These are phyloP conservation scores for Cadophora sp. DNA, from an alignment of 2,329 filamentous ascomycete genomes.

Conservation along the genomic window DNA sequence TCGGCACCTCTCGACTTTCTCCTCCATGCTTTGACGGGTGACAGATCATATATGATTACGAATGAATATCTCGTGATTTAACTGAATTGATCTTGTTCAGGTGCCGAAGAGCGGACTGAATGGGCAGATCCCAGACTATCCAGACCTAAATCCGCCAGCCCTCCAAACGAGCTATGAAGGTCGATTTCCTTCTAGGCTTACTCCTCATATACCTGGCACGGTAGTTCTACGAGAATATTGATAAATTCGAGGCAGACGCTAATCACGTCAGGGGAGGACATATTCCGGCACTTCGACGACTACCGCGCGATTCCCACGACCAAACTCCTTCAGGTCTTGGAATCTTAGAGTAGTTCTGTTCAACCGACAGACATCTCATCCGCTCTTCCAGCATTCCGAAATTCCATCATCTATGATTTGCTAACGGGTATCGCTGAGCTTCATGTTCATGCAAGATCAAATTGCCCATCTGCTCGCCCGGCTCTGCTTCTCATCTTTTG, in stretches of 20 bases:
- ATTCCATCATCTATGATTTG: background rate
- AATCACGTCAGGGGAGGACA: background rate
- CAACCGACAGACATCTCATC: background rate
- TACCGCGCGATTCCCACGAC: background rate
- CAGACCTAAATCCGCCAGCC: background rate
- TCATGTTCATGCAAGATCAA: too few relatives aligned
- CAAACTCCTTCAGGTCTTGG: background rate
- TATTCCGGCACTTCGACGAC: conserved; percentile 1
- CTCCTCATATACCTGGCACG: background rate
- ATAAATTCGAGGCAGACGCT: background rate
- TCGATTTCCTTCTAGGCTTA: background rate
- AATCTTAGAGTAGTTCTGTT: background rate
- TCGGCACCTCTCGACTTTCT: background rate
- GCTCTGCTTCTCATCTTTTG: too few relatives aligned
- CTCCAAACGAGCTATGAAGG: background rate
- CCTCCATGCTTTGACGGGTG: background rate
- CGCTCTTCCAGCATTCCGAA: background rate
- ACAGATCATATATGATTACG: background rate
- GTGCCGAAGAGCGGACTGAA: background rate
- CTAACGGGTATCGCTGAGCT: background rate
- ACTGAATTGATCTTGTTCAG: background rate
- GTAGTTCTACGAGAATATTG: background rate
- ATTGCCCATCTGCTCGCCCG: too few relatives aligned
- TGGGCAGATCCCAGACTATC: background rate
- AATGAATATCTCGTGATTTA: background rate